phyloP scores from a whole-genome alignment of 108 stramenopile genomes.

The Skeletonema potamos region DNA sequence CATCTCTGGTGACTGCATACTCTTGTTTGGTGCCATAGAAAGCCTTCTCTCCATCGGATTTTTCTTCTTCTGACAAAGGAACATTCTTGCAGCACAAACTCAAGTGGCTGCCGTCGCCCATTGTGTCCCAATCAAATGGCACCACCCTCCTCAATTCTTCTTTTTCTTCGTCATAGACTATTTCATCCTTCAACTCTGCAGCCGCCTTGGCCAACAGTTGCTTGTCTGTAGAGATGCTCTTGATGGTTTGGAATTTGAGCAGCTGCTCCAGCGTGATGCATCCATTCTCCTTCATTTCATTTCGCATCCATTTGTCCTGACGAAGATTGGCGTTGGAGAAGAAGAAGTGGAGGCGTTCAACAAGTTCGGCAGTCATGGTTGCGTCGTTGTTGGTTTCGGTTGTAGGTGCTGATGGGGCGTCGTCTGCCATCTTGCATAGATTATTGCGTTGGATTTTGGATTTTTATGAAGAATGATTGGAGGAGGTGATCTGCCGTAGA shows the following conservation, averaged over 20 bases:
- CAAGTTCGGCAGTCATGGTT: slow-evolving; percentile 28
- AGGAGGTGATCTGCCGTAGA: background rate
- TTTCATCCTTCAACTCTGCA: slow-evolving; percentile 33
- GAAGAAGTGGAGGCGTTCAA: slow-evolving; percentile 86
- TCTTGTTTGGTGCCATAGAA: slow-evolving; percentile 3
- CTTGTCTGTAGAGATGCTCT: slow-evolving; percentile 52
- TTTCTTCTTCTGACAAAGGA: slow-evolving; percentile 52
- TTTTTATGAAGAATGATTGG: background rate
- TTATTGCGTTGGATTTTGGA: background rate
- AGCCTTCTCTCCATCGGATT: slow-evolving; percentile 35
- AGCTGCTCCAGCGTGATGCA: slow-evolving; percentile 60
- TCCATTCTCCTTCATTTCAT: slow-evolving; percentile 48
- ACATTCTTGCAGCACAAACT: slow-evolving; percentile 68
- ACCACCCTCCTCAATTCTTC: slow-evolving; percentile 60
- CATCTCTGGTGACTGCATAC: slow-evolving; percentile 69
- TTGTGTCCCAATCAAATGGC: slow-evolving; percentile 68
- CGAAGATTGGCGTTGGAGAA: slow-evolving; percentile 88
- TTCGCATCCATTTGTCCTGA: slow-evolving; percentile 81
- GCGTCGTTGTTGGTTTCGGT: background rate
- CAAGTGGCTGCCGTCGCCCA: slow-evolving; percentile 66
- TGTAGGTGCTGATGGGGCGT: background rate
- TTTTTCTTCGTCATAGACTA: slow-evolving; percentile 51
- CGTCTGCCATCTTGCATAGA: background rate
- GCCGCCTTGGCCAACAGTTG: slow-evolving; percentile 64
- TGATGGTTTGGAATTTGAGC: slow-evolving; percentile 80